Percentiles rank a stretch among this genome's conserved stretches.
Conservation (phyloP, 257 asterid genomes). For the Fraxinus pennsylvanica region DNA sequence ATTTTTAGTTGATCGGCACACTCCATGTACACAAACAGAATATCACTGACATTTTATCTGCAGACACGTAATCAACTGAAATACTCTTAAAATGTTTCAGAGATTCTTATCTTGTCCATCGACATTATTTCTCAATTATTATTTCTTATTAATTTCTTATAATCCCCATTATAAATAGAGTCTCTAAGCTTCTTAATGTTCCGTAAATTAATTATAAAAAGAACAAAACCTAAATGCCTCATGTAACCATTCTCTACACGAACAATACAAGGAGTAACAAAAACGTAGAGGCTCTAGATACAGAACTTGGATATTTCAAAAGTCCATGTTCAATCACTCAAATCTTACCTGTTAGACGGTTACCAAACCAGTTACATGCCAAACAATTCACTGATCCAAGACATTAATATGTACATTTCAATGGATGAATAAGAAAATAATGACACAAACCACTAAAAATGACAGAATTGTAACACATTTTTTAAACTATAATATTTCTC, state of each 20-base stretch:
- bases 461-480: no score
- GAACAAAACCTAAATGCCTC: neutral
- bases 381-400: no score
- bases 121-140: neutral
- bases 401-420: no score
- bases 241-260: neutral
- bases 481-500: no score
- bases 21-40: neutral
- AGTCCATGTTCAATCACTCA: no score
- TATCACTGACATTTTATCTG: neutral
- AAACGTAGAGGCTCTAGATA: neutral
- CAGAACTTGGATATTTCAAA: neutral
- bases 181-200: neutral
- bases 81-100: neutral
- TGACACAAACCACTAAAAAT: no score
- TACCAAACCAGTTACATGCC: no score
- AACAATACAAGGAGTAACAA: neutral
- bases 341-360: no score
- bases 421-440: no score
- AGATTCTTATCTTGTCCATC: neutral
- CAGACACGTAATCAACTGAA: neutral
- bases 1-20: constrained; percentile 4
- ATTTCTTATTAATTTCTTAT: neutral
- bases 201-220: neutral
- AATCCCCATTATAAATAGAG: neutral